phyloP scores from a whole-genome alignment of 2,329 filamentous ascomycete genomes.

The Orbilia javanica region DNA sequence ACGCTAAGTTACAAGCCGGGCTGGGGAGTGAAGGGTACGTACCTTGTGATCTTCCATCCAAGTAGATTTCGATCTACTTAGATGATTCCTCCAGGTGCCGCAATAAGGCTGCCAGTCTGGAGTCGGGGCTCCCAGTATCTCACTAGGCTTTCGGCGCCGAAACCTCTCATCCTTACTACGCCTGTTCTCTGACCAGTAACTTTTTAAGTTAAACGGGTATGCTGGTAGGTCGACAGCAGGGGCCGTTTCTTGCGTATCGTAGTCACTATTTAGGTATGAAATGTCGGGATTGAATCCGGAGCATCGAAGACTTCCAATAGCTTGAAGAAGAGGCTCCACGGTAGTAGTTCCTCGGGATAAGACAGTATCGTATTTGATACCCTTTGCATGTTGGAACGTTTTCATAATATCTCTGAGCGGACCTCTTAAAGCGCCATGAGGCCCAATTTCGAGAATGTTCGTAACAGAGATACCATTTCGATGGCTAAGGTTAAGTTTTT shows the following conservation, averaged over 20 bases:
- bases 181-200: slow-evolving; percentile 40
- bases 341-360: slow-evolving; percentile 6
- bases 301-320: slow-evolving; percentile 28
- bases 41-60: slow-evolving; percentile 49
- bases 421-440: slow-evolving; percentile 25
- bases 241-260: neutral
- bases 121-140: slow-evolving; percentile 28
- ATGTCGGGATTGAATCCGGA: slow-evolving; percentile 30
- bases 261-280: slow-evolving; percentile 22
- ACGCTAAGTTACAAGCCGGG: no score
- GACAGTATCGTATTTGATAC: slow-evolving; percentile 23
- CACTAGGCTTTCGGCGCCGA: slow-evolving; percentile 17
- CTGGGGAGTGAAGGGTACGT: neutral
- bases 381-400: slow-evolving; percentile 14
- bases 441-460: slow-evolving; percentile 40
- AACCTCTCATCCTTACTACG: slow-evolving; percentile 27
- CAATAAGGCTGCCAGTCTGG: slow-evolving; percentile 43
- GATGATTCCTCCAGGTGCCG: slow-evolving; percentile 36
- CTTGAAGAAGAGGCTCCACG: slow-evolving; percentile 20
- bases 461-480: slow-evolving; percentile 11
- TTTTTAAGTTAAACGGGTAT: slow-evolving; percentile 28
- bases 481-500: slow-evolving; percentile 24
- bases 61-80: slow-evolving; percentile 15
- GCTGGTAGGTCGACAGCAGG: slow-evolving; percentile 33
- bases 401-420: slow-evolving; percentile 37